phyloP scores from a whole-genome alignment of 331 rosid species.

The Quercus tomentella region DNA sequence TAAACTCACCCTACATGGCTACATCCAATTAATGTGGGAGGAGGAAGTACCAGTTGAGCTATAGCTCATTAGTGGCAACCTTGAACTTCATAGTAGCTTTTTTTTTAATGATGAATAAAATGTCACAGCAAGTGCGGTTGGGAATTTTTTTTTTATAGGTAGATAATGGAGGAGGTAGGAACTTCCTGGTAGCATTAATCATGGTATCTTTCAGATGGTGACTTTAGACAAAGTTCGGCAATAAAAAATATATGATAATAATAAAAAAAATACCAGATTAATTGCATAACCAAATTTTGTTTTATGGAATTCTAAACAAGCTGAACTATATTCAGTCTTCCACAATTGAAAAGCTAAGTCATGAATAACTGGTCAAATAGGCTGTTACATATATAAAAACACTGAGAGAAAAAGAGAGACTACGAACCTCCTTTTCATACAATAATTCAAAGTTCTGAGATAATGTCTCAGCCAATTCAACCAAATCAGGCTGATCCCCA shows the following conservation, averaged over 20 bases:
- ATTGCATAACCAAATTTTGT: neutral
- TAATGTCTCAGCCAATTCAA: constrained; percentile 78
- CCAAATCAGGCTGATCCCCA: constrained; percentile 84
- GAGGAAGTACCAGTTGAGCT: too few species aligned
- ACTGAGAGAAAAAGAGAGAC: neutral
- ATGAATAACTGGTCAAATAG: neutral
- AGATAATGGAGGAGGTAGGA: too few species aligned
- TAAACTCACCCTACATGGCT: too few species aligned
- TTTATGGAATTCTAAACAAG: neutral
- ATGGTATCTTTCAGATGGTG: too few species aligned
- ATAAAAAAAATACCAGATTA: neutral
- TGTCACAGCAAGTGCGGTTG: too few species aligned
- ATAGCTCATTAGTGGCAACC: too few species aligned
- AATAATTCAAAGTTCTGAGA: constrained; percentile 70
- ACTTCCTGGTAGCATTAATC: too few species aligned
- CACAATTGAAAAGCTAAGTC: neutral
- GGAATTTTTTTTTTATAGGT: too few species aligned
- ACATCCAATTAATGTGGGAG: too few species aligned
- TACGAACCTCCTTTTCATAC: constrained; percentile 72
- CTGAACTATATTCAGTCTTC: neutral
- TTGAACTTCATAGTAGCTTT: too few species aligned
- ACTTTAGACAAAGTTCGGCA: too few species aligned
- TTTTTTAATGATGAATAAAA: too few species aligned
- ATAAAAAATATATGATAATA: neutral
- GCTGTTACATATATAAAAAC: neutral